These are phyloP conservation scores for Vigna trinervia DNA, from an alignment of 306 rosid species.

Conservation along the genomic window DNA sequence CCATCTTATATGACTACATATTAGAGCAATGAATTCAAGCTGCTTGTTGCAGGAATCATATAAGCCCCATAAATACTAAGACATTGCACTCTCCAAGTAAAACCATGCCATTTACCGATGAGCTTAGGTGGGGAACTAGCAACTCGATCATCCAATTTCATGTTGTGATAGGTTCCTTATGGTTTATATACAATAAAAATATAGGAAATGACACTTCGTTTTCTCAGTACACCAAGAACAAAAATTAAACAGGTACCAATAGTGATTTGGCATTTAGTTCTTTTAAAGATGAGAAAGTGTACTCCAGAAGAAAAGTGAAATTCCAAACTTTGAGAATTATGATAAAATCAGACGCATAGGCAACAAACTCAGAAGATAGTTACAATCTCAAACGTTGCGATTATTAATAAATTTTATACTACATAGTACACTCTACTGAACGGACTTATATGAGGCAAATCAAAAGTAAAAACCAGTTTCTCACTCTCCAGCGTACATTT, in stretches of 20 bases:
- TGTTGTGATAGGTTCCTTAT: background rate
- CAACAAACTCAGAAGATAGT: background rate
- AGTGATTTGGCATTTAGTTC: background rate
- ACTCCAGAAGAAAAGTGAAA: background rate
- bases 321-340: background rate
- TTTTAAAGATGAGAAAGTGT: background rate
- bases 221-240: background rate
- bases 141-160: constrained; percentile 21
- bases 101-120: background rate
- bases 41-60: constrained; percentile 23
- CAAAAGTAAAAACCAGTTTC: constrained; percentile 1
- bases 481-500: background rate
- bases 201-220: constrained; percentile 1
- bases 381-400: background rate
- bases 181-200: background rate
- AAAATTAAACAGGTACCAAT: background rate
- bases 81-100: background rate
- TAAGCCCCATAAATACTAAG: background rate
- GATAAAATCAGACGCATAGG: background rate
- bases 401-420: too few relatives aligned
- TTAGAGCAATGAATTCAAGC: background rate
- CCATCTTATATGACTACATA: background rate
- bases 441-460: background rate
- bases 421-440: background rate
- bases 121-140: background rate